Percentiles rank a stretch among this genome's conserved stretches.
phyloP scores from a whole-genome alignment of 805 yeast species.

The Debaryomyces tyrocola region DNA sequence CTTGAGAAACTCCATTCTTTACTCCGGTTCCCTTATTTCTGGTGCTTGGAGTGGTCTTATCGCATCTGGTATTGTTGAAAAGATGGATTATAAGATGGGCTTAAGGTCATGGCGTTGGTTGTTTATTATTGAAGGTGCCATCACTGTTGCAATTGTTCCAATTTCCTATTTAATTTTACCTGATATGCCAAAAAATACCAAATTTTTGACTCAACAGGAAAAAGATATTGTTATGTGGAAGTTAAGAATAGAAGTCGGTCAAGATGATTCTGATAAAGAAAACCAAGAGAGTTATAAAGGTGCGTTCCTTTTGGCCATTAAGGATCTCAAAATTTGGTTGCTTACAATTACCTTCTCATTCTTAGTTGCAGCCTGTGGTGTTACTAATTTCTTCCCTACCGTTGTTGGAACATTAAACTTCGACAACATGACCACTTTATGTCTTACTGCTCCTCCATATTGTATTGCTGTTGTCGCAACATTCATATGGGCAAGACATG shows the following conservation, averaged over 20 bases:
- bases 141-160: constrained; percentile 48
- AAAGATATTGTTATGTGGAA: constrained; percentile 44
- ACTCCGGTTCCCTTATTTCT: constrained; percentile 50
- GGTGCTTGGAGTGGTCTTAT: constrained; percentile 58
- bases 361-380: constrained; percentile 60
- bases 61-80: constrained; percentile 51
- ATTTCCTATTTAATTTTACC: constrained; percentile 50
- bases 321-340: constrained; percentile 49
- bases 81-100: constrained; percentile 40
- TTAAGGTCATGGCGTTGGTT: constrained; percentile 55
- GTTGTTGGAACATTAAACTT: constrained; percentile 58
- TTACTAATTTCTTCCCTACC: constrained; percentile 61
- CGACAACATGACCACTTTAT: constrained; percentile 48
- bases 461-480: constrained; percentile 51
- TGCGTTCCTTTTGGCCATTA: constrained; percentile 35
- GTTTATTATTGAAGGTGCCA: constrained; percentile 55
- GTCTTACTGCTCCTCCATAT: constrained; percentile 62
- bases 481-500: constrained; percentile 54
- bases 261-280: constrained; percentile 36
- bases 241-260: constrained; percentile 40
- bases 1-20: constrained; percentile 49
- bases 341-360: constrained; percentile 44
- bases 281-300: constrained; percentile 35
- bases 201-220: constrained; percentile 45
- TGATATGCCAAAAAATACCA: constrained; percentile 52